phyloP scores from a whole-genome alignment of 2,329 filamentous ascomycete genomes.

The Penicillium sp. region DNA sequence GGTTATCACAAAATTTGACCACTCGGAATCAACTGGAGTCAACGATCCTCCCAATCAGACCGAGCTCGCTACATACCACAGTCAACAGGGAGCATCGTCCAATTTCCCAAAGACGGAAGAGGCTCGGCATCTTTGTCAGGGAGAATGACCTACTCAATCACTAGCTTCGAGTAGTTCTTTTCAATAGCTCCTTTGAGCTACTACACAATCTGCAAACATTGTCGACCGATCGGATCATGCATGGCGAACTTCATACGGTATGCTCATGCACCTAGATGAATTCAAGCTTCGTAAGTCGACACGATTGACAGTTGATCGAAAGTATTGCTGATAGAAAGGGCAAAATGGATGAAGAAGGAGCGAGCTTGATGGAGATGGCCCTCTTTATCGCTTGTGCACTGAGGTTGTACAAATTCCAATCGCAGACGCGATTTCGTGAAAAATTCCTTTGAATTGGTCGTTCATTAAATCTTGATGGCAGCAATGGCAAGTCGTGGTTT shows the following conservation, averaged over 20 bases:
- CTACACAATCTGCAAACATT: not conserved
- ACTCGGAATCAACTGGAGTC: conserved; percentile 37
- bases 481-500: not conserved
- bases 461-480: not conserved
- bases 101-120: conserved; percentile 28
- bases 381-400: not conserved
- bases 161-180: not conserved
- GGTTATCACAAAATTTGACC: conserved; percentile 17
- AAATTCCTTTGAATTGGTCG: not conserved
- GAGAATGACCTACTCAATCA: not conserved
- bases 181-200: not conserved
- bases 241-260: conserved; percentile 1
- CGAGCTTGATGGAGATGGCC: not conserved
- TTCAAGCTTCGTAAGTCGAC: not conserved
- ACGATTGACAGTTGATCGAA: not conserved
- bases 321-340: not conserved
- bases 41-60: conserved; percentile 40
- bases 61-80: conserved; percentile 39
- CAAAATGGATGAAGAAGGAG: not conserved
- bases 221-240: not conserved
- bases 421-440: not conserved
- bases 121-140: not conserved
- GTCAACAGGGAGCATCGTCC: conserved; percentile 42
- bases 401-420: not conserved
- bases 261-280: not conserved